Conservation (phyloP, 139 green algal species). For the Yamagishiella unicocca region DNA sequence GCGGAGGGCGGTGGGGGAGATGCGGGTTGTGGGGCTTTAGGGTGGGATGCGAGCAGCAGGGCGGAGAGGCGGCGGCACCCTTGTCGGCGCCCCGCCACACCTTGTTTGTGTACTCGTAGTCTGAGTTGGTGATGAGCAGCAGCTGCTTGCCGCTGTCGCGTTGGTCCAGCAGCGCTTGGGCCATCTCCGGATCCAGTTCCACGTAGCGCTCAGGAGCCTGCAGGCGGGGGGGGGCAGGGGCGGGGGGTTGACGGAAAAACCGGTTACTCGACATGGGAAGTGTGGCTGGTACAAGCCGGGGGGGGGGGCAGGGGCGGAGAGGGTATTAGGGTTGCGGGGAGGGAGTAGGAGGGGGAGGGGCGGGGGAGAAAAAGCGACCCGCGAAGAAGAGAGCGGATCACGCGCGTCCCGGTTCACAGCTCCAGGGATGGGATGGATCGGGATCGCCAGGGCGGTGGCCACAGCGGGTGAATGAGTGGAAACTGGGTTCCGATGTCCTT, state of each 20-base stretch:
- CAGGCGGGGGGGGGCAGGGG: background rate
- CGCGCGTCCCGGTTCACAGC: too few species aligned
- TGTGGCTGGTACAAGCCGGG: background rate
- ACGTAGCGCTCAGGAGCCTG: slow-evolving; percentile 82
- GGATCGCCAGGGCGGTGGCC: too few species aligned
- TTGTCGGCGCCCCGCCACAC: background rate
- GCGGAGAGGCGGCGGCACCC: too few species aligned
- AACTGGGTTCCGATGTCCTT: too few species aligned
- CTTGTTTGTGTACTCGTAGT: slow-evolving; percentile 88
- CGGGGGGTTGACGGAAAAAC: background rate
- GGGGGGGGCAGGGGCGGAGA: background rate
- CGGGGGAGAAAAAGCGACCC: background rate
- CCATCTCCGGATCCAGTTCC: slow-evolving; percentile 88
- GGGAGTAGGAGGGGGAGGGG: background rate
- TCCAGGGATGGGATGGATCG: too few species aligned
- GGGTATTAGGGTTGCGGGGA: background rate
- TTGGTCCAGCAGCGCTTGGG: slow-evolving; percentile 92
- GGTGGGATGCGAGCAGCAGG: too few species aligned
- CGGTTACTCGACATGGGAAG: background rate
- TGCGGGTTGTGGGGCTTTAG: too few species aligned
- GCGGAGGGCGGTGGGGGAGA: too few species aligned
- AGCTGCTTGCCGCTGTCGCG: slow-evolving; percentile 89
- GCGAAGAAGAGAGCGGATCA: background rate
- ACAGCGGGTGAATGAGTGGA: too few species aligned
- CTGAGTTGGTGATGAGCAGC: slow-evolving; percentile 96